Evolutionary conservation across 2,329 filamentous ascomycete species (phyloP).

Genomic region (Fusarium hostae): DNA sequence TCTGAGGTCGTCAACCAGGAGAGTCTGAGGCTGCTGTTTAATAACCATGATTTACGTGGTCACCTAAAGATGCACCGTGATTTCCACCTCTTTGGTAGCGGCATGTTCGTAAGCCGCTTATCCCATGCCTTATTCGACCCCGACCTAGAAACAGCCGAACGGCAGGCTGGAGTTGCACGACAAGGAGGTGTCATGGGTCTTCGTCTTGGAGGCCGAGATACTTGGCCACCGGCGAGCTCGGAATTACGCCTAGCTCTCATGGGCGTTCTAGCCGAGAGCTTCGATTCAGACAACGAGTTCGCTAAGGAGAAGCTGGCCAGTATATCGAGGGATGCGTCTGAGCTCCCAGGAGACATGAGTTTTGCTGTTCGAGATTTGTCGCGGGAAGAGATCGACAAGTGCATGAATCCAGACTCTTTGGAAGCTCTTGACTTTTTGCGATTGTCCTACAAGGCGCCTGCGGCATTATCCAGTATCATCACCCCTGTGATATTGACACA

Average conservation of each 20-base stretch:
- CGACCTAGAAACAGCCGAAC: conserved; percentile 81
- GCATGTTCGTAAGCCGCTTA: conserved; percentile 82
- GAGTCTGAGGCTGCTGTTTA: conserved; percentile 80
- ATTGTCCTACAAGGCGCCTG: conserved; percentile 82
- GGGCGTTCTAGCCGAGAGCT: conserved; percentile 83
- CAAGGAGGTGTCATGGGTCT: conserved; percentile 82
- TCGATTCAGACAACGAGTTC: conserved; percentile 52
- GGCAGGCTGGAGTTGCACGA: conserved; percentile 73
- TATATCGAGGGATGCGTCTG: conserved; percentile 46
- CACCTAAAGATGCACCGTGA: conserved; percentile 81
- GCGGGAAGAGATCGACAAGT: conserved; percentile 80
- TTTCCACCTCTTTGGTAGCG: conserved; percentile 87
- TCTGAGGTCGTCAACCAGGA: conserved; percentile 80
- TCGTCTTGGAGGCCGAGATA: conserved; percentile 81
- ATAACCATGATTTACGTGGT: conserved; percentile 73
- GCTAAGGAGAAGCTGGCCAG: conserved; percentile 41
- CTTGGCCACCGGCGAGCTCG: conserved; percentile 93
- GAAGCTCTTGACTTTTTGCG: conserved; percentile 94
- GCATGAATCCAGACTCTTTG: conserved; percentile 83
- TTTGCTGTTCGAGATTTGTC: conserved; percentile 88
- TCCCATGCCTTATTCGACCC: conserved; percentile 87
- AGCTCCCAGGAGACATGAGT: conserved; percentile 76
- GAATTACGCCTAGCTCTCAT: conserved; percentile 91
- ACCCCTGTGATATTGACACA: conserved; percentile 76
- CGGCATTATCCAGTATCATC: conserved; percentile 77